phyloP scores from a whole-genome alignment of 2,329 filamentous ascomycete genomes.

The Pseudogymnoascus sp. region DNA sequence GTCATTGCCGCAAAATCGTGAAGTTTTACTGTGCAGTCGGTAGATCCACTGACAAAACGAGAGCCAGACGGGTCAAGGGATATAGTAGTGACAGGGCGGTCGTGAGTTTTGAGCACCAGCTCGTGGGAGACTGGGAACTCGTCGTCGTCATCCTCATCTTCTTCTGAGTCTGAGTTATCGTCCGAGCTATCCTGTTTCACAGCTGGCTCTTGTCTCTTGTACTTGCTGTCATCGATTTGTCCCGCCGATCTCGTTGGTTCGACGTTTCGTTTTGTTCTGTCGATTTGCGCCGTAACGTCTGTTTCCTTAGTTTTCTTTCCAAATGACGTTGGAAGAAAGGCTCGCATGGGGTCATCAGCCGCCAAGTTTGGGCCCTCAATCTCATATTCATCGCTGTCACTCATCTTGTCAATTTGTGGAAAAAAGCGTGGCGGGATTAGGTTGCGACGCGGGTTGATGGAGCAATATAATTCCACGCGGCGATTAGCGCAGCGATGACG shows the following conservation, averaged over 20 bases:
- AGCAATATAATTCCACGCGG: constrained; percentile 8
- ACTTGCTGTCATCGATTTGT: constrained; percentile 25
- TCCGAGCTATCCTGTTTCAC: constrained; percentile 34
- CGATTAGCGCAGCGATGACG: constrained; percentile 5
- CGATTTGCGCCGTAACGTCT: constrained; percentile 73
- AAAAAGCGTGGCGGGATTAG: background rate
- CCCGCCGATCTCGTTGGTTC: constrained; percentile 22
- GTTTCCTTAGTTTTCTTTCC: constrained; percentile 71
- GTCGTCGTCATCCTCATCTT: constrained; percentile 62
- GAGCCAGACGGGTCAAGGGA: constrained; percentile 80
- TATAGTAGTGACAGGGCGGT: constrained; percentile 74
- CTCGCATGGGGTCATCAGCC: constrained; percentile 62
- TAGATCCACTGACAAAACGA: constrained; percentile 81
- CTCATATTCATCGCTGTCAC: constrained; percentile 52
- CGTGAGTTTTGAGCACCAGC: constrained; percentile 85
- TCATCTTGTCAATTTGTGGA: constrained; percentile 36
- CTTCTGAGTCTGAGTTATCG: constrained; percentile 37
- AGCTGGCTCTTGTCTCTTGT: constrained; percentile 22
- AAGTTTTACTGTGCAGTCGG: constrained; percentile 83
- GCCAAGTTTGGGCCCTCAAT: constrained; percentile 49
- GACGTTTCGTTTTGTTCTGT: constrained; percentile 61
- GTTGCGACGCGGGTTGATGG: background rate
- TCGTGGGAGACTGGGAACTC: constrained; percentile 92
- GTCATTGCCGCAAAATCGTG: constrained; percentile 97
- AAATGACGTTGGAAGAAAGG: constrained; percentile 75